A percentile compares a stretch with the other conserved stretches of the same genome.
Conservation (phyloP, 495 filamentous ascomycete genomes). For the Chaetomidium leptoderma region DNA sequence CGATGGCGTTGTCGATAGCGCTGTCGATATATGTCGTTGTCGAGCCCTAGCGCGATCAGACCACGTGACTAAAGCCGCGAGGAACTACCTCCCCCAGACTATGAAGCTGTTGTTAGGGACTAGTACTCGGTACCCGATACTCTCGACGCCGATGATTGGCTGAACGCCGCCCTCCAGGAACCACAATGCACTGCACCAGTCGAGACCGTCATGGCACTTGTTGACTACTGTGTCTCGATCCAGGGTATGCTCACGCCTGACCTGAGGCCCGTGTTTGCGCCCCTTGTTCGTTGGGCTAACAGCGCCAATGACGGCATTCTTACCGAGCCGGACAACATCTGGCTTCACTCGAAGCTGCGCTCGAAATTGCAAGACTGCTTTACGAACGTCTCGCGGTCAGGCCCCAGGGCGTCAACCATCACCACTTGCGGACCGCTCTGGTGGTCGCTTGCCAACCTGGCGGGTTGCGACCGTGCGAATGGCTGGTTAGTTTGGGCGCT, state of each 20-base stretch:
- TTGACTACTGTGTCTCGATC: neutral
- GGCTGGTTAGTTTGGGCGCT: conserved; percentile 1
- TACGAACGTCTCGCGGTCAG: neutral
- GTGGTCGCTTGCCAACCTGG: neutral
- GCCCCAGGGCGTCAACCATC: neutral
- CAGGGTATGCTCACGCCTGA: neutral
- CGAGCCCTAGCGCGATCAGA: too few species aligned
- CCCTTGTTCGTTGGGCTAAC: too few species aligned
- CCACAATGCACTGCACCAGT: neutral
- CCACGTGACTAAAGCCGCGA: too few species aligned
- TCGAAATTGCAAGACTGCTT: neutral
- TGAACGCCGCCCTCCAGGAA: neutral
- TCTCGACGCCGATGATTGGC: too few species aligned
- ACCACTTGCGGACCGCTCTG: neutral
- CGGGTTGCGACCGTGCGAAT: neutral
- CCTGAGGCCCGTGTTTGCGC: neutral
- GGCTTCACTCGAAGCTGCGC: neutral
- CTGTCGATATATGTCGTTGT: too few species aligned
- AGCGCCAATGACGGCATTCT: too few species aligned
- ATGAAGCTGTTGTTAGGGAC: too few species aligned
- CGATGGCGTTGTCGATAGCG: too few species aligned
- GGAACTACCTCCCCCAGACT: too few species aligned
- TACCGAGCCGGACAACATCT: neutral
- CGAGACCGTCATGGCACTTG: neutral
- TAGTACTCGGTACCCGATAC: neutral